Percentiles rank a stretch among this genome's conserved stretches.
These are phyloP conservation scores for Boletus subparvulus DNA, from an alignment of 768 basidiomycete species.

Conservation along the genomic window DNA sequence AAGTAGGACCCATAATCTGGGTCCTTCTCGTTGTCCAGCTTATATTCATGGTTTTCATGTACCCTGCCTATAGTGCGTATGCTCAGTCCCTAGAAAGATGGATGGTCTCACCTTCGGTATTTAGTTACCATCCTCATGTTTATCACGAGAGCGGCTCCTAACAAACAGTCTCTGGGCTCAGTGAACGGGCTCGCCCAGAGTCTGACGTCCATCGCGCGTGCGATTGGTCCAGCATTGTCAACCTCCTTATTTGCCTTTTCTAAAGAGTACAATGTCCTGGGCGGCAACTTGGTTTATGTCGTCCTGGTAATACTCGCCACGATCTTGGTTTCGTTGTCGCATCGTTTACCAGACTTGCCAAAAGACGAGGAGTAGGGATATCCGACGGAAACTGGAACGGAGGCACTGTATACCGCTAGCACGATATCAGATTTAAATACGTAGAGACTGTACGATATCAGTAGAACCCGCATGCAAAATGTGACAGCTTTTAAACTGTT, in stretches of 20 bases:
- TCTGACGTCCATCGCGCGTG: conserved; percentile 44
- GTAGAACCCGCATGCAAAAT: no score
- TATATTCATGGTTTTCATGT: conserved; percentile 33
- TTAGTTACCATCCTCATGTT: conserved; percentile 52
- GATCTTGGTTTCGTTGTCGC: conserved; percentile 20
- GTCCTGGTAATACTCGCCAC: conserved; percentile 35
- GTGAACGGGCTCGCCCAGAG: conserved; percentile 57
- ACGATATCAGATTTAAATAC: neutral
- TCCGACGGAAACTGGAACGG: neutral
- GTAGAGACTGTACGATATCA: no score
- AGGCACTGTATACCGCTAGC: neutral
- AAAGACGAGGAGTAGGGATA: conserved; percentile 7
- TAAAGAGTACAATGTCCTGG: conserved; percentile 45
- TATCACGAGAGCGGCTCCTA: conserved; percentile 52
- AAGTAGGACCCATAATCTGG: conserved; percentile 39
- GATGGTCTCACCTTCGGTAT: neutral
- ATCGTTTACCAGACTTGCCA: conserved; percentile 18
- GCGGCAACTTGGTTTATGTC: conserved; percentile 52
- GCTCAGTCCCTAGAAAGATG: neutral
- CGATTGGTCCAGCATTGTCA: conserved; percentile 47
- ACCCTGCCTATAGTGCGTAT: conserved; percentile 43
- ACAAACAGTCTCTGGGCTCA: conserved; percentile 51
- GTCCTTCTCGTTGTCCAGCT: conserved; percentile 35
- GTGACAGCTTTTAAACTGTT: no score
- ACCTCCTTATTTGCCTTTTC: conserved; percentile 55